Percentiles rank a stretch among this genome's conserved stretches.
phyloP scores from a whole-genome alignment of 1,139 yeast species.

The Lodderomyces metapsilosis region DNA sequence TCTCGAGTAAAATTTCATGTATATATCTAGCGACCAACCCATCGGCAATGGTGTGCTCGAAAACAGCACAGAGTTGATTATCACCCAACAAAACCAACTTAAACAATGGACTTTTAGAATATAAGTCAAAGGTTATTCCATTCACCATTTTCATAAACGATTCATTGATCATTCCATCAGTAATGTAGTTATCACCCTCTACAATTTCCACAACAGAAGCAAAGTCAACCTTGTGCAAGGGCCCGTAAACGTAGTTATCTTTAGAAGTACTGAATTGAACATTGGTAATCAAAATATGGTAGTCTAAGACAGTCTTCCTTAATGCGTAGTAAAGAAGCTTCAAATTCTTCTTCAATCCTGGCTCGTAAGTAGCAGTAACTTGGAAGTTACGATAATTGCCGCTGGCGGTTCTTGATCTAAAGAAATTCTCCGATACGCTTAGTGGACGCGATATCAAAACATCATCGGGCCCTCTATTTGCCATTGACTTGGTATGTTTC shows the following conservation, averaged over 20 bases:
- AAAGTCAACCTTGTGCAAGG: conserved; percentile 22
- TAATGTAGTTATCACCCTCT: conserved; percentile 14
- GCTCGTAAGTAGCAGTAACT: conserved; percentile 34
- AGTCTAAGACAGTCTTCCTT: conserved; percentile 32
- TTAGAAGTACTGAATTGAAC: conserved; percentile 18
- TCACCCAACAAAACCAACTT: conserved; percentile 27
- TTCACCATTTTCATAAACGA: conserved; percentile 27
- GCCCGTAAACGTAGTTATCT: conserved; percentile 20
- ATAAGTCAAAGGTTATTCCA: conserved; percentile 22
- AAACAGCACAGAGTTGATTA: conserved; percentile 24
- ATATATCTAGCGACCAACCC: conserved; percentile 41
- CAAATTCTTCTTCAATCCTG: conserved; percentile 17
- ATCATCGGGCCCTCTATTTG: background rate
- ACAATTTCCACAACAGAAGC: conserved; percentile 25
- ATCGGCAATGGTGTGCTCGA: conserved; percentile 45
- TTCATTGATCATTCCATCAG: conserved; percentile 25
- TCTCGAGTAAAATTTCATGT: conserved; percentile 36
- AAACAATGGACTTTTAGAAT: conserved; percentile 30
- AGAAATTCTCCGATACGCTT: conserved; percentile 36
- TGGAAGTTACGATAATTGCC: conserved; percentile 34
- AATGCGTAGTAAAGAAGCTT: conserved; percentile 27
- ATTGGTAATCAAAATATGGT: conserved; percentile 35
- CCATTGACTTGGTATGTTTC: too few species aligned
- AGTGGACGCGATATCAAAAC: conserved; percentile 21
- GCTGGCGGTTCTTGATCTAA: conserved; percentile 31